Percentiles rank a stretch among this genome's conserved stretches.
Conservation (phyloP, 768 basidiomycete genomes). For the Paxillus involutus region DNA sequence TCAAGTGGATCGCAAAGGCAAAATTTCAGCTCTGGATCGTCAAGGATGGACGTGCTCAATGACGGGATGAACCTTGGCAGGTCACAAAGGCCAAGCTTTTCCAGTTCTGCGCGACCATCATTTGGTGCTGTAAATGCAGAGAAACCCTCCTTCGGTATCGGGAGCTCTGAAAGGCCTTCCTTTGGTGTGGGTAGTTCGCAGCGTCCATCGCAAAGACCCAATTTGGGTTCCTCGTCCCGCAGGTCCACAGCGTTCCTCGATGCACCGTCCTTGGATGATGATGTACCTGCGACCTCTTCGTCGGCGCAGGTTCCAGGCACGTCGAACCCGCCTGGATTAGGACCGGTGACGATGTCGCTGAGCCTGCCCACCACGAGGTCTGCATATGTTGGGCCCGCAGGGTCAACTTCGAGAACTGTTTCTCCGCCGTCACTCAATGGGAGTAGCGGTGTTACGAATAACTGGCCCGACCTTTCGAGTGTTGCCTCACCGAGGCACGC, state of each 20-base stretch:
- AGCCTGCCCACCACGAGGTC: slow-evolving; percentile 13
- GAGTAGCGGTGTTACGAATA: background rate
- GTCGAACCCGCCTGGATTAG: slow-evolving; percentile 10
- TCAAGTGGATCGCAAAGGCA: slow-evolving; percentile 23
- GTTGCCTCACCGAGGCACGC: slow-evolving; percentile 13
- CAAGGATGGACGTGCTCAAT: slow-evolving; percentile 17
- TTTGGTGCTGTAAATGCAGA: slow-evolving; percentile 18
- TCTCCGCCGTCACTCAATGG: slow-evolving; percentile 10
- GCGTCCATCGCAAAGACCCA: slow-evolving; percentile 1
- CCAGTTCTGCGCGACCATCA: slow-evolving; percentile 15
- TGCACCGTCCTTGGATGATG: slow-evolving; percentile 18
- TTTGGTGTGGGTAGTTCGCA: slow-evolving; percentile 5
- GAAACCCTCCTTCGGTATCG: slow-evolving; percentile 11
- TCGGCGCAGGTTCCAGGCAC: slow-evolving; percentile 1
- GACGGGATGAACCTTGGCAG: slow-evolving; percentile 16
- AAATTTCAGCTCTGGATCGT: slow-evolving; percentile 19
- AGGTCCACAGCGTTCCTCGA: background rate
- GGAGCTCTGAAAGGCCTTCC: slow-evolving; percentile 16
- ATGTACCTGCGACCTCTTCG: slow-evolving; percentile 4
- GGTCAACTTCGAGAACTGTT: slow-evolving; percentile 6
- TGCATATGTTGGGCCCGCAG: slow-evolving; percentile 1
- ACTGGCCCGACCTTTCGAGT: slow-evolving; percentile 13
- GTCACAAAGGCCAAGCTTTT: slow-evolving; percentile 24
- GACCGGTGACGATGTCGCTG: slow-evolving; percentile 15
- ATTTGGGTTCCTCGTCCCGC: background rate